These are phyloP conservation scores for Pneumocystis wakefieldiae DNA, from an alignment of 1,139 yeast species.

Conservation along the genomic window DNA sequence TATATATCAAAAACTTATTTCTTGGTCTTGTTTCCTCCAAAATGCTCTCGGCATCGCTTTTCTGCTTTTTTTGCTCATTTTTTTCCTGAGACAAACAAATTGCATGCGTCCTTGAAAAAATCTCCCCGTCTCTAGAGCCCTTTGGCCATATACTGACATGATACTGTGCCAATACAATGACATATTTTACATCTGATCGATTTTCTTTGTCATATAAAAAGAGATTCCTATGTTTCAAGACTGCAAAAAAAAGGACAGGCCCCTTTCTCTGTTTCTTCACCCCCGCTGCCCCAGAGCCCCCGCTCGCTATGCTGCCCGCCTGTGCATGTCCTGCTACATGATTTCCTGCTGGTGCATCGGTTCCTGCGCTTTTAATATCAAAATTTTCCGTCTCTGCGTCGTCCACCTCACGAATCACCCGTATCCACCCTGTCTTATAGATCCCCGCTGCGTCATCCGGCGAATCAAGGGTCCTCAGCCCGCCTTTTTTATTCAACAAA, in stretches of 20 bases:
- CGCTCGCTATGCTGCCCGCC: neutral
- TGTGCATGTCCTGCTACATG: neutral
- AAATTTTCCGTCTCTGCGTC: neutral
- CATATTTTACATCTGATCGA: constrained; percentile 55
- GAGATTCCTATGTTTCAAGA: constrained; percentile 58
- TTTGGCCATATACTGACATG: constrained; percentile 81
- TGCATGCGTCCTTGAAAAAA: constrained; percentile 66
- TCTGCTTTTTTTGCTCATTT: too few species aligned
- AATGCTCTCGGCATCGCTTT: too few species aligned
- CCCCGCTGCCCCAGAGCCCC: too few species aligned
- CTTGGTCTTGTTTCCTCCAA: neutral
- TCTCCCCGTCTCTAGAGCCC: constrained; percentile 47
- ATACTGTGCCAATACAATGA: constrained; percentile 54
- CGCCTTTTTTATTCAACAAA: too few species aligned
- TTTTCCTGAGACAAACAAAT: constrained; percentile 36
- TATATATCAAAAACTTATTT: constrained; percentile 44
- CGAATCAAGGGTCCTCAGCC: too few species aligned
- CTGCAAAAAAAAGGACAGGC: constrained; percentile 13
- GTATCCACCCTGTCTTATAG: neutral
- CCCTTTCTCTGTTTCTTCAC: neutral
- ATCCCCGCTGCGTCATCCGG: neutral
- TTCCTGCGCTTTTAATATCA: neutral
- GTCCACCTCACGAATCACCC: neutral
- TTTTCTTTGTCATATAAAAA: constrained; percentile 60
- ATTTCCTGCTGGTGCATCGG: neutral